phyloP scores from a whole-genome alignment of 2,329 filamentous ascomycete genomes.

The Pestalotiopsis sp. region DNA sequence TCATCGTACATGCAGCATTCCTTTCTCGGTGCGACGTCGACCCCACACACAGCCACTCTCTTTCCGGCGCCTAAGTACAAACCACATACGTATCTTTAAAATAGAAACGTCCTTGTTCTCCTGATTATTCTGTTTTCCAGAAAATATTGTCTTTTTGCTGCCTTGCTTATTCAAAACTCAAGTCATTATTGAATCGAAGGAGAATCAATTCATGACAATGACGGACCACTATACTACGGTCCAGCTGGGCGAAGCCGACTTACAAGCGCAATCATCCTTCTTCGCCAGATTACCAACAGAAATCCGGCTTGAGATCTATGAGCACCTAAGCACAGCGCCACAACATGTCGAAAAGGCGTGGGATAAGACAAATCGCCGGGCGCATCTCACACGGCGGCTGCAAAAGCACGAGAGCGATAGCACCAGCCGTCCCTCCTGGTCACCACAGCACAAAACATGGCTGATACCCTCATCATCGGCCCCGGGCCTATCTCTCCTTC shows the following conservation, averaged over 20 bases:
- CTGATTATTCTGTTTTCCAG: background rate
- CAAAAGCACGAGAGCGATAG: background rate
- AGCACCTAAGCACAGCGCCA: background rate
- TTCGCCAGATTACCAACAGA: background rate
- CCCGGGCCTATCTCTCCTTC: background rate
- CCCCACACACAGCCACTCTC: background rate
- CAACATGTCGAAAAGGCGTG: background rate
- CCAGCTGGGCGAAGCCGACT: background rate
- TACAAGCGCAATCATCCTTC: background rate
- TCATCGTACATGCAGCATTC: background rate
- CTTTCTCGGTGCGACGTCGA: background rate
- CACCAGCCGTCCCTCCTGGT: background rate
- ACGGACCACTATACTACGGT: background rate
- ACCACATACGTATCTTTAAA: background rate
- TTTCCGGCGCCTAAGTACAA: background rate
- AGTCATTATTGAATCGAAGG: background rate
- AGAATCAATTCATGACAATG: background rate
- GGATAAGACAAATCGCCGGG: background rate
- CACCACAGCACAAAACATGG: background rate
- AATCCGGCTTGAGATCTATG: background rate
- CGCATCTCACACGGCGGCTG: background rate
- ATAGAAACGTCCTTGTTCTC: background rate
- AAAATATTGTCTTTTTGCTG: background rate
- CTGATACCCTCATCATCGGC: background rate
- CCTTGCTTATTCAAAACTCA: background rate